Conservation (phyloP, 2,329 filamentous ascomycete genomes). For the Exophiala viscosa region DNA sequence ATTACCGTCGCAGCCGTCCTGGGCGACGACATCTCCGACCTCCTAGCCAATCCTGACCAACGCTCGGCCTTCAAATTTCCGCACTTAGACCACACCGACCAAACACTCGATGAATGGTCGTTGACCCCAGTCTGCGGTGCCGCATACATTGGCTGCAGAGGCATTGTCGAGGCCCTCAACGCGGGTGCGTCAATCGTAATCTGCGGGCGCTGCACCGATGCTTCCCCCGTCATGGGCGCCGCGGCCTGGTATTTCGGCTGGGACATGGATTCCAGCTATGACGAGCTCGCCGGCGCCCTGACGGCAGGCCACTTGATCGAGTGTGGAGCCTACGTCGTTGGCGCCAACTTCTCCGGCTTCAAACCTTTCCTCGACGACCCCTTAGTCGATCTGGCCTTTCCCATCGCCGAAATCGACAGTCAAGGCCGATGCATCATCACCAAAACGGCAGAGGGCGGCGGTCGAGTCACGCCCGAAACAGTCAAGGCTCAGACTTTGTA, state of each 20-base stretch:
- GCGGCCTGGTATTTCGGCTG: conserved; percentile 24
- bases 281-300: conserved; percentile 22
- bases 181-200: conserved; percentile 33
- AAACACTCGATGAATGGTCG: not conserved
- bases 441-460: conserved; percentile 43
- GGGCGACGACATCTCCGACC: not conserved
- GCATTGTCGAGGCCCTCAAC: conserved; percentile 30
- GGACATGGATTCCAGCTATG: conserved; percentile 8
- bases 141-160: conserved; percentile 51
- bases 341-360: conserved; percentile 28
- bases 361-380: conserved; percentile 39
- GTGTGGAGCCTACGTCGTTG: conserved; percentile 28
- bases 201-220: conserved; percentile 33
- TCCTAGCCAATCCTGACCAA: not conserved
- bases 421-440: conserved; percentile 47
- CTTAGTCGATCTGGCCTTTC: conserved; percentile 36
- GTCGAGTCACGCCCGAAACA: conserved; percentile 36
- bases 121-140: not conserved
- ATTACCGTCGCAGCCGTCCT: not conserved
- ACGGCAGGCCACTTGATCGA: conserved; percentile 36
- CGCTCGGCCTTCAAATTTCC: not conserved
- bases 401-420: conserved; percentile 47
- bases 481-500: conserved; percentile 48
- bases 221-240: conserved; percentile 26
- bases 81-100: not conserved